Percentiles rank a stretch among this genome's conserved stretches.
Conservation (phyloP, 2,329 filamentous ascomycete species). For the Aspergillus thermomutatus region DNA sequence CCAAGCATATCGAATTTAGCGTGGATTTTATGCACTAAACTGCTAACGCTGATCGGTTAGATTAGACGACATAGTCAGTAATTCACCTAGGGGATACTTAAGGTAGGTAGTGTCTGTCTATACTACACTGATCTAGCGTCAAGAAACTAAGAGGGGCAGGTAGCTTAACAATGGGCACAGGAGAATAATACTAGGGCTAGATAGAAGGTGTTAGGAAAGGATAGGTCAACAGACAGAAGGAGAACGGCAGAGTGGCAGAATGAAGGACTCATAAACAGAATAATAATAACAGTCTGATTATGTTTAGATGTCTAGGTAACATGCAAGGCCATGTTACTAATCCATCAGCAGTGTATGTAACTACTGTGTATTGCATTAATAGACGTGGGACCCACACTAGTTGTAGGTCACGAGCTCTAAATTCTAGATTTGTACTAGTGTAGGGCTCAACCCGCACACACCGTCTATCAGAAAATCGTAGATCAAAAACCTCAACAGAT, state of each 20-base stretch:
- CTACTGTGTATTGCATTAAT: too few species aligned
- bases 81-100: too few species aligned
- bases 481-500: slow-evolving; percentile 35
- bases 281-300: not conserved
- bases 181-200: not conserved
- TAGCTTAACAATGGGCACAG: not conserved
- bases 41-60: too few species aligned
- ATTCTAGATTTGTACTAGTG: slow-evolving; percentile 30
- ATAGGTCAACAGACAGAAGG: not conserved
- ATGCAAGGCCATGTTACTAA: too few species aligned
- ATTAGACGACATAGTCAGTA: too few species aligned
- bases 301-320: too few species aligned
- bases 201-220: not conserved
- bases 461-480: slow-evolving; percentile 38
- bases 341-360: too few species aligned
- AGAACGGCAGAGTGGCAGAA: not conserved
- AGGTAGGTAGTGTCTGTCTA: not conserved
- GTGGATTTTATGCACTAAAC: too few species aligned
- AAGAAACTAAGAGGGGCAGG: not conserved
- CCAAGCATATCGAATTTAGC: too few species aligned
- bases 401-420: slow-evolving; percentile 7
- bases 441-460: slow-evolving; percentile 47
- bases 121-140: not conserved
- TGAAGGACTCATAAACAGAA: not conserved
- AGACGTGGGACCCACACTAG: slow-evolving; percentile 3